These are phyloP conservation scores for Paradendryphiella salina DNA, from an alignment of 2,329 filamentous ascomycete genomes.

Conservation along the genomic window DNA sequence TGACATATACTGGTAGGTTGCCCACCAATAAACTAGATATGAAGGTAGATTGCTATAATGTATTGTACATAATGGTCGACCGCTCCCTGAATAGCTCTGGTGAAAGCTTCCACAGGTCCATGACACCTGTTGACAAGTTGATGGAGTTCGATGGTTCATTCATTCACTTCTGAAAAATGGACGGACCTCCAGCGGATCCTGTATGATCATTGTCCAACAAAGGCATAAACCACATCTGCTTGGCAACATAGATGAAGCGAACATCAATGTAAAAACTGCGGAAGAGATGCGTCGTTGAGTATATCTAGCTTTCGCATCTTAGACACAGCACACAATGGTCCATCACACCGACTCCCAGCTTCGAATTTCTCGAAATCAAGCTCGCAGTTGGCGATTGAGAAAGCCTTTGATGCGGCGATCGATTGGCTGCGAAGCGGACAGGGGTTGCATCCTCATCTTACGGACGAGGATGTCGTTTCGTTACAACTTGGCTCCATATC, in stretches of 20 bases:
- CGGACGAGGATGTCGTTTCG: background rate
- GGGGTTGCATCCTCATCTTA: slow-evolving; percentile 22
- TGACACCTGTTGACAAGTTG: slow-evolving; percentile 16
- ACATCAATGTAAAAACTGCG: slow-evolving; percentile 12
- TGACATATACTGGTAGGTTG: slow-evolving; percentile 27
- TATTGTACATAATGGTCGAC: slow-evolving; percentile 33
- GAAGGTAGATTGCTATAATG: slow-evolving; percentile 37
- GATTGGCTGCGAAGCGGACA: slow-evolving; percentile 28
- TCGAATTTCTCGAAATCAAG: slow-evolving; percentile 26
- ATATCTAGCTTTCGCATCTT: slow-evolving; percentile 29
- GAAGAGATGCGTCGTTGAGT: slow-evolving; percentile 20
- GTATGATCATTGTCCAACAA: slow-evolving; percentile 25
- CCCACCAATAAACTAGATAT: slow-evolving; percentile 27
- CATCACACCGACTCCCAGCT: slow-evolving; percentile 26
- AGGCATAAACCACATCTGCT: slow-evolving; percentile 18
- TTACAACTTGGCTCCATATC: slow-evolving; percentile 1
- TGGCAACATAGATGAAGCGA: slow-evolving; percentile 9
- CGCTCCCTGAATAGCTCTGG: slow-evolving; percentile 23
- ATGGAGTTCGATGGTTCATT: slow-evolving; percentile 23
- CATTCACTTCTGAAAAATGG: slow-evolving; percentile 28
- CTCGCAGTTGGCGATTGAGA: slow-evolving; percentile 26
- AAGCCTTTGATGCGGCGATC: slow-evolving; percentile 6
- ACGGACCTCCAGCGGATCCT: slow-evolving; percentile 18
- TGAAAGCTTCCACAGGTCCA: slow-evolving; percentile 26
- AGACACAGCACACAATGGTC: slow-evolving; percentile 19